Evolutionary conservation across 1,284 basidiomycete genomes (phyloP).

Genomic region (Lignosus rhinocerotis): DNA sequence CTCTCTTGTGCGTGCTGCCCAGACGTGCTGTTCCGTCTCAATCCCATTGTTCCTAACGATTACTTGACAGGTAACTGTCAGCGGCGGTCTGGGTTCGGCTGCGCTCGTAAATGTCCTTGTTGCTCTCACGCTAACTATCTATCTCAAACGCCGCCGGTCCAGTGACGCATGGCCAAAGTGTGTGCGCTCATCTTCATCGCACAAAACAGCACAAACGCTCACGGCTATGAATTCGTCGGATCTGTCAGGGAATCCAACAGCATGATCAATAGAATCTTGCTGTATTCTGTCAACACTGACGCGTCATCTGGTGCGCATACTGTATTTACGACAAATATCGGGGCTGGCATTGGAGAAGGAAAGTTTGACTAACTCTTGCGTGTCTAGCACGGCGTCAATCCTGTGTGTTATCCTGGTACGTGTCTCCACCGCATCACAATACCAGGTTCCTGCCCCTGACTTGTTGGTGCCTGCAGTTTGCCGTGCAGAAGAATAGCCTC

Average conservation of each 20-base stretch:
- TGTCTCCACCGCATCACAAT: neutral
- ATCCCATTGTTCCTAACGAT: neutral
- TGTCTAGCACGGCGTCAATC: slow-evolving; percentile 15
- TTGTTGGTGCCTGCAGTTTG: slow-evolving; percentile 8
- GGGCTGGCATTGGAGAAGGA: neutral
- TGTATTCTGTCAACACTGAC: slow-evolving; percentile 23
- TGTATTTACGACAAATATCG: too few species aligned
- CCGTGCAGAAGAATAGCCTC: slow-evolving; percentile 19
- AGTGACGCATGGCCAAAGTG: slow-evolving; percentile 13
- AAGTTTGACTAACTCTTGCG: neutral
- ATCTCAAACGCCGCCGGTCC: slow-evolving; percentile 16
- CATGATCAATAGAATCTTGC: slow-evolving; percentile 18
- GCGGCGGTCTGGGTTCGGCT: slow-evolving; percentile 21
- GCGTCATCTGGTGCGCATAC: slow-evolving; percentile 18
- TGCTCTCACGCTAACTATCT: slow-evolving; percentile 16
- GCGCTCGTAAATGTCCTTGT: slow-evolving; percentile 22
- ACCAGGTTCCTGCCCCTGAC: neutral
- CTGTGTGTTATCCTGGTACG: slow-evolving; percentile 19
- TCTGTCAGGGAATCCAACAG: slow-evolving; percentile 14
- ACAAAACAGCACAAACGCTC: neutral
- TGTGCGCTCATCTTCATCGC: neutral
- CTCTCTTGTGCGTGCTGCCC: slow-evolving; percentile 8
- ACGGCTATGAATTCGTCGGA: neutral
- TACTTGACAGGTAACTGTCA: slow-evolving; percentile 15
- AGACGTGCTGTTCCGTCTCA: neutral